Evolutionary conservation across 805 yeast species (phyloP), one percentile per base, ranked within the genome.

Genomic region (Yarrowia sp.): DNA sequence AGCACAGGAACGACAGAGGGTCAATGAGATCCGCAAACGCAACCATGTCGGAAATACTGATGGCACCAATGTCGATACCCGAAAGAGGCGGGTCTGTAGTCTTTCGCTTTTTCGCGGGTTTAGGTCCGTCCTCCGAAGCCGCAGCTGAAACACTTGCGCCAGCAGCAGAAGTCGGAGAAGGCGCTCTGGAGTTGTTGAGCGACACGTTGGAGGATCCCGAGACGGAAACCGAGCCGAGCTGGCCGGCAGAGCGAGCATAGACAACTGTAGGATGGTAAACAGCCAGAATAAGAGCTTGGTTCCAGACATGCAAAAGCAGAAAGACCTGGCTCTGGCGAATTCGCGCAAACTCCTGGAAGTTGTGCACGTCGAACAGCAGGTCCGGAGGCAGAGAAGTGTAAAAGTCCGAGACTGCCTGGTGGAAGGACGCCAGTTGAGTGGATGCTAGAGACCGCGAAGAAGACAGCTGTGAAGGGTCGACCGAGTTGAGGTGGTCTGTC

Each of bases 41-140:
- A 33, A 68, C 61, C 70, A 69, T 69, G 36, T 69, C 72, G 3
- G 70, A 68, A 29, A 69, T 68, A 58, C 71, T 68, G 33, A 69
- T 66, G n/a, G 71, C 71, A 12, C 71, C 69, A 19, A 69, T 66
- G 2, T 69, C 67, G 8, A 71, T 67, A 29, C 61, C 61, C 4
- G 58, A 51, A n/a, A 51, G 32, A 22, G 58, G 58, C 2, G 58
- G 58, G 9, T 51, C 58, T 13, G 42, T 51, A 2, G 58, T 51
- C 13, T 35, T 51, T 3, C 58, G 31, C 8, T 47, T 51, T 9
- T 51, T 51, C 13, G 56, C 56, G 1, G 41, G 58, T 35, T 35
- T 51, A 8, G 58, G 41, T 0, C 51, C 51, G 16, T 44, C 51
- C 27, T 27, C 49, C n/a, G n/a, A n/a, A 2, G 49, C 7, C 8